Conservation (phyloP, 306 rosid species). For the Begonia loranthoides region DNA sequence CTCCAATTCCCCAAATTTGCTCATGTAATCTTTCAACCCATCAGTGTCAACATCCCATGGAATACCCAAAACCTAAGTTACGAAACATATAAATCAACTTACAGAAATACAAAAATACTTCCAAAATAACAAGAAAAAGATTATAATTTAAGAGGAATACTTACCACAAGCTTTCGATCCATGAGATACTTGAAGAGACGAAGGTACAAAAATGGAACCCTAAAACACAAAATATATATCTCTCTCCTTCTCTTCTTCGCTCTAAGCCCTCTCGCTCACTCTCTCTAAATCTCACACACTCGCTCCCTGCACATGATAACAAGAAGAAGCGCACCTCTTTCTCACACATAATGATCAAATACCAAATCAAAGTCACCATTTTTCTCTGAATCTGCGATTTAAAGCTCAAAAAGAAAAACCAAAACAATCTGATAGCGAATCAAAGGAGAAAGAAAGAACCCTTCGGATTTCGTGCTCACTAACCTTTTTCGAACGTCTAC, state of each 20-base stretch:
- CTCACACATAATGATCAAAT: conserved; percentile 62
- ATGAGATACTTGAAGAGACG: conserved; percentile 15
- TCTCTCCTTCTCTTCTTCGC: conserved; percentile 31
- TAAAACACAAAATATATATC: conserved; percentile 15
- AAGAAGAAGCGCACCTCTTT: conserved; percentile 52
- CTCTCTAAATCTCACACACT: conserved; percentile 81
- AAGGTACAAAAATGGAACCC: conserved; percentile 23
- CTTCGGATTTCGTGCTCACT: conserved; percentile 50
- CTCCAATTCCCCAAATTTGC: conserved; percentile 72
- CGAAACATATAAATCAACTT: background rate
- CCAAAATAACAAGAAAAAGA: background rate
- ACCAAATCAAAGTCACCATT: conserved; percentile 52
- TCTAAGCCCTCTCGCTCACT: conserved; percentile 43
- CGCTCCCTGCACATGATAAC: conserved; percentile 81
- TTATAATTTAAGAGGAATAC: conserved; percentile 7
- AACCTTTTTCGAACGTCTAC: conserved; percentile 34
- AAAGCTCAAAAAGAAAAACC: conserved; percentile 16
- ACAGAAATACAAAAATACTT: too few species aligned
- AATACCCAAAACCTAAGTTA: conserved; percentile 54
- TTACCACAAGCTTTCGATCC: conserved; percentile 96
- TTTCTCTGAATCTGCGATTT: conserved; percentile 13
- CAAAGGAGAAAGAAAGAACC: conserved; percentile 9
- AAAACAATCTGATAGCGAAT: conserved; percentile 12
- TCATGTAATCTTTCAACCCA: conserved; percentile 67
- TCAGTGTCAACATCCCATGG: conserved; percentile 84